Percentiles rank a stretch among this genome's conserved stretches.
phyloP scores from a whole-genome alignment of 2,329 filamentous ascomycete species.

The Camillea tinctor region DNA sequence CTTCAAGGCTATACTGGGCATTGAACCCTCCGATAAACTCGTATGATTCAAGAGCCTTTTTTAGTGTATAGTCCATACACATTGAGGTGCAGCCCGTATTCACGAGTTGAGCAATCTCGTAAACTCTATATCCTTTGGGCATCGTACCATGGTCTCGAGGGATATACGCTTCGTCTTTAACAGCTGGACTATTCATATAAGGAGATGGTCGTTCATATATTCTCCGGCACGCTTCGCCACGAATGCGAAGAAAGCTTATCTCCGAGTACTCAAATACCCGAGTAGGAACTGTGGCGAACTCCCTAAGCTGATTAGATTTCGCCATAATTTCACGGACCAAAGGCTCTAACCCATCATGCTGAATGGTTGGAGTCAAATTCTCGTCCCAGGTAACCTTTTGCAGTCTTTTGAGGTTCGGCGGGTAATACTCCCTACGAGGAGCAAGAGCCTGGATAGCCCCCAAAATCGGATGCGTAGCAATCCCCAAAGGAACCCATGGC shows the following conservation, averaged over 20 bases:
- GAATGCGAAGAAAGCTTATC: slow-evolving; percentile 12
- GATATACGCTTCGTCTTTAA: slow-evolving; percentile 19
- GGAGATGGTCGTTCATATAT: slow-evolving; percentile 18
- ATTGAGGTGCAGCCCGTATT: slow-evolving; percentile 8
- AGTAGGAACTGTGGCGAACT: slow-evolving; percentile 10
- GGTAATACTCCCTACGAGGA: slow-evolving; percentile 38
- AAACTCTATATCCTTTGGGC: slow-evolving; percentile 12
- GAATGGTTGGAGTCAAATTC: slow-evolving; percentile 35
- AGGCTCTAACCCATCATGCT: slow-evolving; percentile 37
- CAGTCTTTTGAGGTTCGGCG: slow-evolving; percentile 29
- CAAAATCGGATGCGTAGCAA: slow-evolving; percentile 4
- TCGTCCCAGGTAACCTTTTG: slow-evolving; percentile 38
- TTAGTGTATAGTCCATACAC: slow-evolving; percentile 5
- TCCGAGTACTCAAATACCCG: not conserved
- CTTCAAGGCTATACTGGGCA: slow-evolving; percentile 1
- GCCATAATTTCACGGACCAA: slow-evolving; percentile 29
- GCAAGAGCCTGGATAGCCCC: slow-evolving; percentile 27
- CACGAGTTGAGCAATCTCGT: slow-evolving; percentile 17
- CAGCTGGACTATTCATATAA: not conserved
- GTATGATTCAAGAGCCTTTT: slow-evolving; percentile 26
- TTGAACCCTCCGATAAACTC: slow-evolving; percentile 32
- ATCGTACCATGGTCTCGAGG: slow-evolving; percentile 17
- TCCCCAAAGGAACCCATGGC: slow-evolving; percentile 42
- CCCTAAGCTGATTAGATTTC: slow-evolving; percentile 31
- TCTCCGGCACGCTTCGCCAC: slow-evolving; percentile 18